Percentiles rank a stretch among this genome's conserved stretches.
phyloP scores from a whole-genome alignment of 2,329 filamentous ascomycete genomes.

The Xylaria sp. region DNA sequence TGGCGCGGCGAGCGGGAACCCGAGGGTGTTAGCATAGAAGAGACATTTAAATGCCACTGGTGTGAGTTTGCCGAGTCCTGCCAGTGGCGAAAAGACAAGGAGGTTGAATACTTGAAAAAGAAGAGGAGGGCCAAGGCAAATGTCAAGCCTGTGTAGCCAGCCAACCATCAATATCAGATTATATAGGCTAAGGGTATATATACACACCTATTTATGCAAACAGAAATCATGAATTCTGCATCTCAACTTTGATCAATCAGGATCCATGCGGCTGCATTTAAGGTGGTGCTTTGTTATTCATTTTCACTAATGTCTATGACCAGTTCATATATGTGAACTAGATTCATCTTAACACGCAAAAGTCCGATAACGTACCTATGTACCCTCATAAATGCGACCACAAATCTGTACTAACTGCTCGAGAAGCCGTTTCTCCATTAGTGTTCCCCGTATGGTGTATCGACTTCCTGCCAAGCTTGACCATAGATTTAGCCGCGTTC shows the following conservation, averaged over 20 bases:
- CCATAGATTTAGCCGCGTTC: slow-evolving; percentile 31
- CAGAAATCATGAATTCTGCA: not conserved
- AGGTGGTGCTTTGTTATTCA: not conserved
- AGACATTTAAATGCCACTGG: slow-evolving; percentile 86
- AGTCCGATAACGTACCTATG: not conserved
- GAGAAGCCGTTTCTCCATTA: not conserved
- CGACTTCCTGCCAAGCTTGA: slow-evolving; percentile 19
- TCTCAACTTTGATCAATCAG: not conserved
- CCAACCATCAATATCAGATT: not conserved
- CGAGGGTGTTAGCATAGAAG: slow-evolving; percentile 80
- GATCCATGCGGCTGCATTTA: not conserved
- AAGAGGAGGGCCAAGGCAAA: slow-evolving; percentile 29
- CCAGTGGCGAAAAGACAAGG: slow-evolving; percentile 77
- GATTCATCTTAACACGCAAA: not conserved
- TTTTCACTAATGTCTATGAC: not conserved
- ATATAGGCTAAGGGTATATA: not conserved
- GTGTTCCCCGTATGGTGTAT: slow-evolving; percentile 1
- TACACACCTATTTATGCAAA: slow-evolving; percentile 5
- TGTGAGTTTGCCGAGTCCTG: slow-evolving; percentile 87
- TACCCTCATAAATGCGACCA: not conserved
- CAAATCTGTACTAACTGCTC: not conserved
- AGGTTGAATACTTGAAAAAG: slow-evolving; percentile 61
- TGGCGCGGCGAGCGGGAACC: slow-evolving; percentile 82
- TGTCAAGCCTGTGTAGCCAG: not conserved
- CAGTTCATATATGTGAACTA: not conserved